Conservation (phyloP, 176 grass and related monocot species). For the Lolium perenne region DNA sequence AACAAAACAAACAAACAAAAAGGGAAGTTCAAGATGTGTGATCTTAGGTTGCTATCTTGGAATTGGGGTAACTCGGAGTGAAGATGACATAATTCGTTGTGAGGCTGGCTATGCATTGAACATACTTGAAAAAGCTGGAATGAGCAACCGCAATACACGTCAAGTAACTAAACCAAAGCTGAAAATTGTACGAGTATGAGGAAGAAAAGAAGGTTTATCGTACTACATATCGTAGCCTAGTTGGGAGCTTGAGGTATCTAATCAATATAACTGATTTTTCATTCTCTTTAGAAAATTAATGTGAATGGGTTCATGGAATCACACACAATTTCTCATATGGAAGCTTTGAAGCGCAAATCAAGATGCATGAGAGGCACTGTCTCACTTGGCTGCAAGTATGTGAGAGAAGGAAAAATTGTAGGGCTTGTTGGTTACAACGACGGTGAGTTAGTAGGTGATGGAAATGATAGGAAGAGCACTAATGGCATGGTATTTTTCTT, state of each 20-base stretch:
- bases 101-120: not conserved
- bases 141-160: not conserved
- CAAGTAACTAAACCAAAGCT: not conserved
- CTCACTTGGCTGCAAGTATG: not conserved
- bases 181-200: not conserved
- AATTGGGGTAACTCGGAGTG: not conserved
- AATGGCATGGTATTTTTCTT: not conserved
- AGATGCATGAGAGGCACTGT: not conserved
- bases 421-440: not conserved
- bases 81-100: not conserved
- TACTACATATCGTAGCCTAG: not conserved
- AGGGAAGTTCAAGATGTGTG: no score
- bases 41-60: no score
- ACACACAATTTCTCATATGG: not conserved
- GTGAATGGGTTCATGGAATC: not conserved
- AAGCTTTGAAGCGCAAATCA: not conserved
- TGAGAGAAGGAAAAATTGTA: not conserved
- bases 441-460: not conserved
- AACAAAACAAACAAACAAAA: no score
- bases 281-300: not conserved
- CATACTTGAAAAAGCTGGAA: not conserved
- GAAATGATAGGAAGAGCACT: not conserved
- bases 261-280: not conserved
- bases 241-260: not conserved
- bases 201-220: not conserved